Base-by-base conservation (phyloP, 2,329 filamentous ascomycete genomes). In the Ceratocystis colombiana region DNA sequence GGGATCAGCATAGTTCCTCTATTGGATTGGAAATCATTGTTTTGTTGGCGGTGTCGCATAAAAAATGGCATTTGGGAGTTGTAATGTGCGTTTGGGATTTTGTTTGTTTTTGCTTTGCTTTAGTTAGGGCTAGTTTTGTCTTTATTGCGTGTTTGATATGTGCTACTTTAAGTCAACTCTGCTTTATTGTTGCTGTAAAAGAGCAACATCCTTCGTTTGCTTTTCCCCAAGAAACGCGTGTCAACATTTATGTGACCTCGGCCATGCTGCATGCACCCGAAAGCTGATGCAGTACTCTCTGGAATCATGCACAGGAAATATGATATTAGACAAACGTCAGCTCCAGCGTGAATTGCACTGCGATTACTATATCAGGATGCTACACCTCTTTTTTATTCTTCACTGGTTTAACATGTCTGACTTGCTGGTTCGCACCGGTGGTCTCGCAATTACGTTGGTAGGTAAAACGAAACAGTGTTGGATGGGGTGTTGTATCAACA, bases 41-140 rank as follows among this genome's bases (percentile, higher is more conserved):
- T 59, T 25, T 30, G 28, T 30, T 59, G 55, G 17, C 28, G 37
- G 37, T 37, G 61, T 55, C 48, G 46, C 59, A 66, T 66, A 62
- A 66, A 66, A 61, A 63, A 63, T 22, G 61, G 45, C 64, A 66
- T 62, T 59, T 62, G 48, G 59, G 59, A 66, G 57, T 66, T 66
- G 46, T 66, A 59, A 57, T 66, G 46, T 63, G 59, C 57, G 65
- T 63, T 63, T 55, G 33, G 59, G 65, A 62, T 66, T 66, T 12
- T 41, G 10, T 12, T 15, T 12, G 10, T 44, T 45, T 55, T 61
- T 66, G 17, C 44, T 62, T 33, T 22, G 33, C n/a, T n/a, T 64
- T n/a, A 59, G 55, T n/a, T 59, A 37, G 55, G 55, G 30, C 30
- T 67, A 33, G n/a, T 48, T 59, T 44, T 64, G 46, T 59, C 22